Percentiles rank a stretch among this genome's conserved stretches.
phyloP scores from a whole-genome alignment of 768 basidiomycete species.

The Tephrocybe sp. region DNA sequence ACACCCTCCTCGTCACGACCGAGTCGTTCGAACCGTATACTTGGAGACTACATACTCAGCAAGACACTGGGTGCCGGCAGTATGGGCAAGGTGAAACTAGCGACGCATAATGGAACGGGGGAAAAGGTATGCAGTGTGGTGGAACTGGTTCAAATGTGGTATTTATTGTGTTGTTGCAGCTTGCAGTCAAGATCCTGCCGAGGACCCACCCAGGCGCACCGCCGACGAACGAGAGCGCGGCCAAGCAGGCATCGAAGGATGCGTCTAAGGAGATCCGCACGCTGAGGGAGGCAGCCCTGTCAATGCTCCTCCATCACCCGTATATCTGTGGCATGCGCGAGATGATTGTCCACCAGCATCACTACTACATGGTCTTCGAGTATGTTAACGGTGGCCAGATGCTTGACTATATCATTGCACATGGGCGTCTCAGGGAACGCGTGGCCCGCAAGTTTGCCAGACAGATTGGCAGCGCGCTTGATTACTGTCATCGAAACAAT shows the following conservation, averaged over 20 bases:
- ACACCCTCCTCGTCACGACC: conserved; percentile 25
- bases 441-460: conserved; percentile 97
- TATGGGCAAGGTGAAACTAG: conserved; percentile 99
- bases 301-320: conserved; percentile 95
- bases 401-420: conserved; percentile 99
- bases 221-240: conserved; percentile 44
- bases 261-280: conserved; percentile 96
- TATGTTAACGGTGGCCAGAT: conserved; percentile 99
- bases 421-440: conserved; percentile 91
- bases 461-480: conserved; percentile 94
- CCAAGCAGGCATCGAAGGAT: conserved; percentile 84
- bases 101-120: conserved; percentile 81
- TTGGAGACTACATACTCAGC: conserved; percentile 94
- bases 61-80: conserved; percentile 97
- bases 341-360: conserved; percentile 96
- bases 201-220: conserved; percentile 70
- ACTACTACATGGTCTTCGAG: conserved; percentile 99
- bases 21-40: conserved; percentile 54
- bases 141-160: conserved; percentile 4
- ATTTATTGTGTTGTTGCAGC: conserved; percentile 40
- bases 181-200: conserved; percentile 99
- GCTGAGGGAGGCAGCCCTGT: conserved; percentile 92
- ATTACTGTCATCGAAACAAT: conserved; percentile 96
- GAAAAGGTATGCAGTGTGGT: conserved; percentile 73
- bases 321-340: conserved; percentile 99